Evolutionary conservation across 495 filamentous ascomycete species (phyloP), one percentile per base, ranked within the genome.

Genomic region (Thermochaetoides thermophila): DNA sequence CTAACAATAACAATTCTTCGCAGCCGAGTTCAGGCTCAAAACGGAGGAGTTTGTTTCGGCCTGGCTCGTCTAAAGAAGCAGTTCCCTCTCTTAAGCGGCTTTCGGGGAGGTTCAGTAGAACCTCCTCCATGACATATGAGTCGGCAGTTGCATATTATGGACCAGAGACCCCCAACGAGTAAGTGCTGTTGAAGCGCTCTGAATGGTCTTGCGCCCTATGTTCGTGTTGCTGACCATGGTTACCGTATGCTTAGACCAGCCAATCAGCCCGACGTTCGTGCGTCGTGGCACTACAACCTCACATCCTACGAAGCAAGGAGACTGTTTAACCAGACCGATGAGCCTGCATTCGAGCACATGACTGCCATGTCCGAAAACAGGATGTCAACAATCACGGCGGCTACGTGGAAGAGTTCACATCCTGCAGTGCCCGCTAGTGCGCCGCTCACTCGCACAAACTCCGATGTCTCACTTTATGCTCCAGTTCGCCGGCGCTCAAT

Each of bases 401-500:
- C 47, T 1, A 55, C 55, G 13, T 52, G 53, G 41, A 51, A 50
- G 38, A 48, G 43, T 38, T 56, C 52, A 8, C 54, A 59, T 39
- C 53, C 53, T 14, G 33, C 52, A 18, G 38, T 51, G 16, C 49
- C 53, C 1, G 32, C 46, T 3, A 44, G 35, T 19, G 28, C 53
- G 4, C 37, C 51, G 3, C 46, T 64, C 9, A 50, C 40, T 19
- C 55, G 55, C 7, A 45, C 48, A 13, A 57, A 49, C 37, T 64
- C 62, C 6, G 61, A 66, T 9, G 7, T 56, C 20, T 66, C 63
- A 13, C 36, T 68, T 11, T 66, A 66, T 37, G 53, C 60, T 31
- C 63, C 63, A 9, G 57, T 63, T 36, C 52, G 63, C 26, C 48
- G 63, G 25, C 57, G 57, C 20, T 66, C 62, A 14, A 34, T 64